Evolutionary conservation across 2,329 filamentous ascomycete species (phyloP).

Genomic region (Fusarium haematococcum): DNA sequence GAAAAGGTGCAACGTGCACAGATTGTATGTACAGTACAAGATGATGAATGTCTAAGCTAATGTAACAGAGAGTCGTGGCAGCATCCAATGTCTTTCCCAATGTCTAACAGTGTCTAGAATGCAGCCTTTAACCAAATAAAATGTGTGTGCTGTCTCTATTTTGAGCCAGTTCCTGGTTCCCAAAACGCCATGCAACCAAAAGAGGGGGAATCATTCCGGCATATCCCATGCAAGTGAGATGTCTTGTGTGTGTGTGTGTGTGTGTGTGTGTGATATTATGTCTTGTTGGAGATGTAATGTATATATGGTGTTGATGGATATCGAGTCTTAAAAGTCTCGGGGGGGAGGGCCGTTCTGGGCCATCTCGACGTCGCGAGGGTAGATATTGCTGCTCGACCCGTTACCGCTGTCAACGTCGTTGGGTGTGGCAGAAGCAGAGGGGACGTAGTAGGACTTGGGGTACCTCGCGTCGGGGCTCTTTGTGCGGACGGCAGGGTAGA

Average conservation of each 20-base stretch:
- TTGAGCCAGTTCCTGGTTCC: neutral
- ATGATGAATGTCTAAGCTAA: neutral
- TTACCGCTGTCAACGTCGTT: constrained; percentile 13
- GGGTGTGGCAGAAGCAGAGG: constrained; percentile 31
- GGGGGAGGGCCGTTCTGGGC: constrained; percentile 22
- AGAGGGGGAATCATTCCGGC: constrained; percentile 34
- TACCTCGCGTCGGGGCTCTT: constrained; percentile 52
- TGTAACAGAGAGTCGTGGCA: neutral
- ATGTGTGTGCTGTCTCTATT: neutral
- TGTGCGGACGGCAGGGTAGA: constrained; percentile 80
- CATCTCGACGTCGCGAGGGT: constrained; percentile 31
- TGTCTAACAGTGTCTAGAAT: neutral
- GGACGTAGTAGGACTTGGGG: constrained; percentile 39
- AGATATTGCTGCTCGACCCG: constrained; percentile 22
- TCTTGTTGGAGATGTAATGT: neutral
- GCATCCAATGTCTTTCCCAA: neutral
- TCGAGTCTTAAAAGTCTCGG: constrained; percentile 20
- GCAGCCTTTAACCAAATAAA: neutral
- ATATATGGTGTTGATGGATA: neutral
- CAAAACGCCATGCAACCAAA: constrained; percentile 30
- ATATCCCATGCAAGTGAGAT: constrained; percentile 18
- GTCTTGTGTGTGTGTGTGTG: neutral
- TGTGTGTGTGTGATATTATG: neutral
- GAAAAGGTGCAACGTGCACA: neutral
- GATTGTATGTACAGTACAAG: neutral